Evolutionary conservation across 345 rosid genomes (phyloP).

Genomic region (Syzygium grande): DNA sequence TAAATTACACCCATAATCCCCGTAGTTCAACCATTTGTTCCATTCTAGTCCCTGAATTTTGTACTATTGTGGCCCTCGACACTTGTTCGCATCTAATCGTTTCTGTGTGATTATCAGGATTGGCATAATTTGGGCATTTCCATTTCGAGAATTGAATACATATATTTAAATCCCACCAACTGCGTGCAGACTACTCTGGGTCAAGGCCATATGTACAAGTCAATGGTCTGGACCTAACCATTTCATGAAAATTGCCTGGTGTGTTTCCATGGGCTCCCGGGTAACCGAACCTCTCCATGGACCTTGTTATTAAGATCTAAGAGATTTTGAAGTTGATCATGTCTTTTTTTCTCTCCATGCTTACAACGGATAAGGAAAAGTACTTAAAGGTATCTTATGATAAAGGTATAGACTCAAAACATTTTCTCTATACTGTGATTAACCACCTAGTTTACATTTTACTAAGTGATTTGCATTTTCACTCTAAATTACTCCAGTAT

Average conservation of each 20-base stretch:
- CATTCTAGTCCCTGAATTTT: background rate
- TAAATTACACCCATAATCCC: background rate
- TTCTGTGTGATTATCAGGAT: background rate
- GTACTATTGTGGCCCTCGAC: background rate
- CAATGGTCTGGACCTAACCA: fast-evolving
- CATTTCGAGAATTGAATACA: background rate
- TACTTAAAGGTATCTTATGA: background rate
- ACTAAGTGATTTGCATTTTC: background rate
- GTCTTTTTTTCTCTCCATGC: background rate
- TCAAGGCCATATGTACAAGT: background rate
- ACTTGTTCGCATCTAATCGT: background rate
- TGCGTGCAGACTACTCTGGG: background rate
- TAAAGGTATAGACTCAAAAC: background rate
- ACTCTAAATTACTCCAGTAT: background rate
- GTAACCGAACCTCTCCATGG: background rate
- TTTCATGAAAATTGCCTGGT: background rate
- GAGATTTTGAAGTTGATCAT: background rate
- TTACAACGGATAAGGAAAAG: background rate
- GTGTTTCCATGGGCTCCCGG: background rate
- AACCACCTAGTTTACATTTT: background rate
- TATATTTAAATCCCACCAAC: background rate
- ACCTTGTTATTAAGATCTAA: background rate
- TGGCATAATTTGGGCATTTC: background rate
- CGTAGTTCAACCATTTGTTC: background rate
- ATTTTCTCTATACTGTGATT: background rate